Percentiles rank a stretch among this genome's conserved stretches.
phyloP scores from a whole-genome alignment of 345 rosid species.

The Kernera saxatilis region DNA sequence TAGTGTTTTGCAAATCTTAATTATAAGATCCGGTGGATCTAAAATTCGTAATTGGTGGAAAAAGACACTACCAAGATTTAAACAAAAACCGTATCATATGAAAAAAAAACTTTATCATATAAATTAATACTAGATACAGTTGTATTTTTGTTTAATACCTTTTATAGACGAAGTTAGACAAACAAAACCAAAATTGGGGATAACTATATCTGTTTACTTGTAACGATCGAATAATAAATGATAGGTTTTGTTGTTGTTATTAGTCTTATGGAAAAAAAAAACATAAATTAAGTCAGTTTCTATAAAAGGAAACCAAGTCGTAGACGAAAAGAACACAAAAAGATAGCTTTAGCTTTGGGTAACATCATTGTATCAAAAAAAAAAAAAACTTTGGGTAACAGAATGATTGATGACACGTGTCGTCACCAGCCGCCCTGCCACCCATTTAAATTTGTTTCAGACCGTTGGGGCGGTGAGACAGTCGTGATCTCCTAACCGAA shows the following conservation, averaged over 20 bases:
- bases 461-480: constrained; percentile 32
- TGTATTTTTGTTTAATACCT: not conserved
- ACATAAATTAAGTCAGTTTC: not conserved
- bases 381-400: no score
- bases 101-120: not conserved
- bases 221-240: not conserved
- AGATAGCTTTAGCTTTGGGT: not conserved
- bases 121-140: not conserved
- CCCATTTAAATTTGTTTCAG: not conserved
- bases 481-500: constrained; percentile 26
- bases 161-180: not conserved
- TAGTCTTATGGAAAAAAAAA: not conserved
- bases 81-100: not conserved
- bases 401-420: constrained; percentile 27
- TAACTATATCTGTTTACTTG: not conserved
- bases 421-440: constrained; percentile 2
- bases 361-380: no score
- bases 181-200: not conserved
- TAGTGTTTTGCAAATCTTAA: not conserved
- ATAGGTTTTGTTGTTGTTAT: not conserved
- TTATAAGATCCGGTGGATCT: not conserved
- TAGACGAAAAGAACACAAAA: constrained; percentile 20
- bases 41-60: not conserved
- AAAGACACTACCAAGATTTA: not conserved
- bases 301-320: constrained; percentile 20